Evolutionary conservation across 139 green algal genomes (phyloP), one percentile per base, ranked within the genome.

Genomic region (Chlorella sorokiniana): DNA sequence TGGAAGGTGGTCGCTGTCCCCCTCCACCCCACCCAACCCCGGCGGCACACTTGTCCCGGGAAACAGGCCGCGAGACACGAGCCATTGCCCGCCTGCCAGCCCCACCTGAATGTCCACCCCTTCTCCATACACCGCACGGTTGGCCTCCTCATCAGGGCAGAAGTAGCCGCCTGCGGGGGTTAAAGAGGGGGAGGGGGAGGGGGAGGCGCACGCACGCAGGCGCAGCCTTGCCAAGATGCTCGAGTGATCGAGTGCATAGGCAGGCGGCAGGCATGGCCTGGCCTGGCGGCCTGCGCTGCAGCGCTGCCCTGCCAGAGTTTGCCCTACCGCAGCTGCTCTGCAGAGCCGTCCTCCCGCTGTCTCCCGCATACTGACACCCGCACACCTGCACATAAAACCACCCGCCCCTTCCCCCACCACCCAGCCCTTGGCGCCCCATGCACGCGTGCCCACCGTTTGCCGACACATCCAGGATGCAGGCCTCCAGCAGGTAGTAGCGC

Each of bases 401-500:
- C 9, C 7, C 38, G 11, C 4, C 6, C 40, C 59, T 3, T 14
- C 1, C 33, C 73, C 9, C 35, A 51, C 63, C 52, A 51, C 33
- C 73, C 23, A 33, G n/a, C n/a, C 7, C 52, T 70, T 51, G 44
- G 44, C 10, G 10, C 45, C 70, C 37, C 72, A 52, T 38, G 35
- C 25, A 37, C 4, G 44, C 37, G 52, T 16, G 10, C 56, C 56
- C 23, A 65, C 56, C 56, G 56, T 65, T 65, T 16, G 18, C 16
- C 27, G 70, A 81, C 29, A 84, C 18, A 70, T 84, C 80, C 27
- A 84, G 33, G 37, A 84, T 59, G 27, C 69, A 72, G 0, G 80
- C 80, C 33, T 84, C 80, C 41, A 84, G n/a, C 25, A 68, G 35
- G 37, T 81, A 84, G 62, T 84, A 84, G 33, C 44, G 41, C 33